Evolutionary conservation across 2,329 filamentous ascomycete species (phyloP), one percentile per base, ranked within the genome.

Genomic region (Exserohilum turcica): DNA sequence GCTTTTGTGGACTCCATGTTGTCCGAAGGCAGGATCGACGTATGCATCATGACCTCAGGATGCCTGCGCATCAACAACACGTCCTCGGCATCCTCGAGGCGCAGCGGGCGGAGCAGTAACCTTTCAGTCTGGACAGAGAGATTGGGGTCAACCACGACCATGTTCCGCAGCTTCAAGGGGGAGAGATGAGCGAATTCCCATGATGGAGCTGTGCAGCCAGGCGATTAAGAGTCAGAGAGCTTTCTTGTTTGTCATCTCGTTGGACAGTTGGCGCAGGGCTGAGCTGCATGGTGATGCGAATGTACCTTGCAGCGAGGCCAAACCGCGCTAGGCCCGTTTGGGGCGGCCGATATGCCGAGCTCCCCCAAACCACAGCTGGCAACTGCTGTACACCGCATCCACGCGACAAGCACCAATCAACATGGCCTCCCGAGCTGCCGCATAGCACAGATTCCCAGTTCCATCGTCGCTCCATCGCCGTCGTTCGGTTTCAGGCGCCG

Each of bases 31-130:
- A 84, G 66, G 28, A 76, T 78, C 9, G 47, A 63, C 47, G 85
- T 86, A 78, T 81, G 86, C 48, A 71, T 70, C 87, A 90, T 89
- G 40, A 86, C 83, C 59, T 86, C 84, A 4, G 80, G 78, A 65
- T 86, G 78, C 12, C 76, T 77, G 19, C 86, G 83, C 47, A 90
- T 74, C 18, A 72, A 71, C 57, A 84, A 75, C 13, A 86, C 55
- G 6, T 75, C 79, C 1, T 75, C 70, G 2, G 83, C 73, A 67
- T 89, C 85, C 2, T 78, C 73, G 15, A 77, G 68, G 1, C 64
- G 62, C 33, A 83, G 71, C 2, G 82, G 80, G 13, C 85, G 77
- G 45, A 89, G 70, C 21, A 83, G 64, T 16, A 89, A 77, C 6
- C 85, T 80, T 43, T 79, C 70, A 3, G 85, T 87, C 54, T 47